phyloP scores from a whole-genome alignment of 805 yeast genomes.

The Saccharomycopsis selenospora region DNA sequence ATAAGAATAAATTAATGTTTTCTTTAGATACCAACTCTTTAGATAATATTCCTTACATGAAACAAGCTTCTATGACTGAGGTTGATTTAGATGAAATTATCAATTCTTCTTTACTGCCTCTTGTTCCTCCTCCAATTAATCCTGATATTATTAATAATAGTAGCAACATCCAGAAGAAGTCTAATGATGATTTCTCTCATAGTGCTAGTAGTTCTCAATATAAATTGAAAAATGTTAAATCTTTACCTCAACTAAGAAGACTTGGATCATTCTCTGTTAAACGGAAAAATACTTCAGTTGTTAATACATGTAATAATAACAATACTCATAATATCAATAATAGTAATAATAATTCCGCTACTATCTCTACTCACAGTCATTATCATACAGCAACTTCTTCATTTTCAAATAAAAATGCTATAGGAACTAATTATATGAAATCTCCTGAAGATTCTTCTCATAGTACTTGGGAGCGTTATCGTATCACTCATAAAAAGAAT shows the following conservation, averaged over 20 bases:
- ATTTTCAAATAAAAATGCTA: no score
- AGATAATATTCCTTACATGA: slow-evolving; percentile 13
- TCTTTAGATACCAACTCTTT: slow-evolving; percentile 3
- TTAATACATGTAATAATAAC: neutral
- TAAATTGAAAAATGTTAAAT: slow-evolving; percentile 16
- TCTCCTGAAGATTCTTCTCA: no score
- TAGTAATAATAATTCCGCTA: no score
- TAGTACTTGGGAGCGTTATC: neutral
- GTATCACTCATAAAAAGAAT: slow-evolving; percentile 1
- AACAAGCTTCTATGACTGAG: slow-evolving; percentile 16
- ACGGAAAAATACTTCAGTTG: slow-evolving; percentile 3
- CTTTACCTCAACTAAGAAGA: slow-evolving; percentile 19
- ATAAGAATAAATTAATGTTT: neutral
- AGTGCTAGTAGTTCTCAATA: neutral
- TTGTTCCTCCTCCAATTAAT: neutral
- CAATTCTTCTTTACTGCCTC: neutral
- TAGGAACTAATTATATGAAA: no score
- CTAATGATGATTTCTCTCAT: neutral
- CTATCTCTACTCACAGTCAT: no score
- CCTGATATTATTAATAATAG: no score
- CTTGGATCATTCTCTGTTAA: slow-evolving; percentile 10
- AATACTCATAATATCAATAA: neutral
- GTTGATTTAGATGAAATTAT: slow-evolving; percentile 8
- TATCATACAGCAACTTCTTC: no score
- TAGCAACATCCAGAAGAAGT: no score